A percentile compares a stretch with the other conserved stretches of the same genome.
phyloP scores from a whole-genome alignment of 352 stramenopile species.

The Aphanomyces stellatus region DNA sequence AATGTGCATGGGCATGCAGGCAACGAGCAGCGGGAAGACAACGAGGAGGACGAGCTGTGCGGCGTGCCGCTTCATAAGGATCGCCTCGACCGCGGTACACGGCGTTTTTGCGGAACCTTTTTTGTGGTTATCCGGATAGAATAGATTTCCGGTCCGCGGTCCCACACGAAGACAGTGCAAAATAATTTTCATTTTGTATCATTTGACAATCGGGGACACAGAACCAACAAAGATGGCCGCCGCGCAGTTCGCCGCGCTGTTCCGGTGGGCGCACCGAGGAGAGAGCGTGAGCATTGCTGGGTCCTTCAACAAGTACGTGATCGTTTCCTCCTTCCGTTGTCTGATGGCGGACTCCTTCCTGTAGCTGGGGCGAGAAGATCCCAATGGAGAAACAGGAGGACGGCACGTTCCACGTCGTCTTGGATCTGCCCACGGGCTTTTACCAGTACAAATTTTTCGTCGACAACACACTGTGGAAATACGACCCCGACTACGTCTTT shows the following conservation, averaged over 20 bases:
- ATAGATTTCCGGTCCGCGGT: background rate
- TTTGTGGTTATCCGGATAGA: background rate
- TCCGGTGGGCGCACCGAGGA: slow-evolving; percentile 4
- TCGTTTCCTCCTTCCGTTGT: background rate
- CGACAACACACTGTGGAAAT: slow-evolving; percentile 63
- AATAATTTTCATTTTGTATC: background rate
- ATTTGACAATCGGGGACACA: background rate
- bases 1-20: background rate
- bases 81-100: background rate
- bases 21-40: background rate
- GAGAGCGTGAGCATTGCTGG: slow-evolving; percentile 53
- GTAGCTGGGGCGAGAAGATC: slow-evolving; percentile 73
- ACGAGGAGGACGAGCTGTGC: background rate
- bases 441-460: slow-evolving; percentile 78
- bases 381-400: slow-evolving; percentile 31
- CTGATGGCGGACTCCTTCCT: background rate
- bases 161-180: background rate
- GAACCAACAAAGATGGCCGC: background rate
- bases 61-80: background rate
- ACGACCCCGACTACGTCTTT: slow-evolving; percentile 75
- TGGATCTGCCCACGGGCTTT: slow-evolving; percentile 54
- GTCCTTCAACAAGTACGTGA: slow-evolving; percentile 69
- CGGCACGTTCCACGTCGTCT: slow-evolving; percentile 29
- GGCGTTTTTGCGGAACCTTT: background rate
- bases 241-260: slow-evolving; percentile 3